Conservation (phyloP, 192 early-diverging fungal species). For the Geosiphon pyriformis region DNA sequence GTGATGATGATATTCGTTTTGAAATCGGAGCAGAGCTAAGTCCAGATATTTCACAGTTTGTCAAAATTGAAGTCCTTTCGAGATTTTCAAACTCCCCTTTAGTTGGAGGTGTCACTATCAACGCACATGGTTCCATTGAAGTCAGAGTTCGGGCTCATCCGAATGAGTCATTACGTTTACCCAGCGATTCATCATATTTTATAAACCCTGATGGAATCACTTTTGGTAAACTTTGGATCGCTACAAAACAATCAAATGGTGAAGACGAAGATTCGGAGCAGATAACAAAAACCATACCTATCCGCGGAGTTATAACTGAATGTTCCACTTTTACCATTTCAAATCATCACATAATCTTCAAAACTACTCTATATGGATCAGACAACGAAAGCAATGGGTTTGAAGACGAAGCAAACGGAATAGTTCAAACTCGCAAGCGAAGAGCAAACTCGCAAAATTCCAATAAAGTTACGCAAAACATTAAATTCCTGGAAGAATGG, state of each 20-base stretch:
- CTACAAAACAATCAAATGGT: constrained; percentile 40
- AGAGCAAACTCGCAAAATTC: background rate
- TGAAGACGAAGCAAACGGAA: constrained; percentile 17
- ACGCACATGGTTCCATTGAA: constrained; percentile 62
- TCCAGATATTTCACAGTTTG: constrained; percentile 53
- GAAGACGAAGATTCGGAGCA: constrained; percentile 34
- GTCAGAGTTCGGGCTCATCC: constrained; percentile 61
- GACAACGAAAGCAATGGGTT: constrained; percentile 44
- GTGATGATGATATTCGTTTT: constrained; percentile 73
- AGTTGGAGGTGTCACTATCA: constrained; percentile 58
- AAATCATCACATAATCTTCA: constrained; percentile 65
- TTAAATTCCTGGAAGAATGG: constrained; percentile 12
- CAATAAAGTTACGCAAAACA: constrained; percentile 5
- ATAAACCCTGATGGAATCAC: constrained; percentile 57
- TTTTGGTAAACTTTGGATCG: constrained; percentile 65
- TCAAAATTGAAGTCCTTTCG: constrained; percentile 69
- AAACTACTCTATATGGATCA: constrained; percentile 44
- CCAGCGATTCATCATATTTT: constrained; percentile 47
- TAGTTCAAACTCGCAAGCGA: background rate
- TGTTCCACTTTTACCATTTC: constrained; percentile 64
- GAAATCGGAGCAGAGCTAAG: constrained; percentile 63
- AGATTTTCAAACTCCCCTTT: constrained; percentile 79
- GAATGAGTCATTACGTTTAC: constrained; percentile 55
- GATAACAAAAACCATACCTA: constrained; percentile 58
- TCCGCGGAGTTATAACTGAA: constrained; percentile 61